Base-by-base conservation (phyloP, 441 rosid genomes). In the Syzygium malaccense region DNA sequence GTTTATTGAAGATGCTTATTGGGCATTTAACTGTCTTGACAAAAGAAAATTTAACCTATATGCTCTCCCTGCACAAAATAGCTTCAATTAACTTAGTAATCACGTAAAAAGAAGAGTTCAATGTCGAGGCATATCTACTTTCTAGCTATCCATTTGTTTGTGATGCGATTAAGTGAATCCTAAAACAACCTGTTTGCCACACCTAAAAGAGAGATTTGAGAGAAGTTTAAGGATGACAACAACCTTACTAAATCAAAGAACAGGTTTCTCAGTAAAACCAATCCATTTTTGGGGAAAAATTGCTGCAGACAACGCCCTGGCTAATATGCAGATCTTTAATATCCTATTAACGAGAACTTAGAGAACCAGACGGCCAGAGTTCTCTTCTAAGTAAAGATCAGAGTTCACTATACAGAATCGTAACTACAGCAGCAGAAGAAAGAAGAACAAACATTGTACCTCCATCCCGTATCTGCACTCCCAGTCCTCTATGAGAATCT, bases 401-500 rank as follows among this genome's bases (percentile, higher is more conserved):
- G n/a, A 23, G 51, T 23, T 41, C 51, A 6, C 83, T 6, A 71
- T 41, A 41, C n/a, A 75, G 83, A 41, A 41, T 75, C 8, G 9
- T 75, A 41, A 75, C 83, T 23, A 41, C 83, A 75, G n/a, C 83
- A 6, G 83, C 83, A 41, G 51, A 3, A 80, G 85, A 64, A 85
- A 88, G n/a, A 33, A n/a, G 80, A 88, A 87, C 58, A 15, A 80
- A 48, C 55, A 87, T 64, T 85, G 20, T 91, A 97, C 99, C 99
- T 94, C 99, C 99, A 91, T 97, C 99, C 3, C 98, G 98, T 56
- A 97, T 94, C 92, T 97, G 99, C 85, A 96, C 80, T 60, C 93
- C 99, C 23, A 97, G 93, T 11, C 99, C 99, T 89, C 99, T 92
- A 84, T 96, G 98, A 84, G 99, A 97, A 89, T 97, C 94, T 19